A percentile compares a stretch with the other conserved stretches of the same genome.
Conservation (phyloP, 1,139 yeast species). For the Protomyces inouyei region DNA sequence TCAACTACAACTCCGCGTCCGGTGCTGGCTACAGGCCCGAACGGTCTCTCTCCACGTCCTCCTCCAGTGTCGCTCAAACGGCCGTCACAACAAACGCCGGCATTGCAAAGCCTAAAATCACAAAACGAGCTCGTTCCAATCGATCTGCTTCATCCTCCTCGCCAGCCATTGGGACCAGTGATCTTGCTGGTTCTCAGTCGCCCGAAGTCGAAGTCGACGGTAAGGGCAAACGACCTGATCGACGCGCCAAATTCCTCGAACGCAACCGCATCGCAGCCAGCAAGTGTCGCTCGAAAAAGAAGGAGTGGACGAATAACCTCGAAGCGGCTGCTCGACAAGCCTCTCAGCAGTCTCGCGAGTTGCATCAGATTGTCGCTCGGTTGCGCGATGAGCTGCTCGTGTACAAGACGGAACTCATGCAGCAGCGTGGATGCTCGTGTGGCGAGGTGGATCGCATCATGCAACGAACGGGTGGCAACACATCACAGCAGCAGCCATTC, state of each 20-base stretch:
- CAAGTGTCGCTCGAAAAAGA: conserved; percentile 31
- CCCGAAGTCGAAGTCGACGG: not conserved
- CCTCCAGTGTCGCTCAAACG: not conserved
- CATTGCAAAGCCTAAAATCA: not conserved
- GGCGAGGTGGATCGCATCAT: conserved; percentile 32
- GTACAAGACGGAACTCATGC: conserved; percentile 26
- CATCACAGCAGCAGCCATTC: not conserved
- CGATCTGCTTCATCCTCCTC: not conserved
- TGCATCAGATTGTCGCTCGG: conserved; percentile 18
- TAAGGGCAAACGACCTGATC: not conserved
- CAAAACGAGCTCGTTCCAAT: not conserved
- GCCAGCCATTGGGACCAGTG: not conserved
- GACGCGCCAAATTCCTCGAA: conserved; percentile 25
- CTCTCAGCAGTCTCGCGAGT: conserved; percentile 26
- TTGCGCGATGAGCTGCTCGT: conserved; percentile 26
- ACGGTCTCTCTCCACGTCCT: not conserved
- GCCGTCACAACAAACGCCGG: not conserved
- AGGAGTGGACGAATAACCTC: conserved; percentile 28
- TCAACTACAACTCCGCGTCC: not conserved
- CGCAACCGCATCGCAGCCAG: conserved; percentile 29
- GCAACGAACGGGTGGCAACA: not conserved
- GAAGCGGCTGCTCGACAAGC: conserved; percentile 29
- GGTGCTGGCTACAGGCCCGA: not conserved
- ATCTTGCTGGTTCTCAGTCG: not conserved
- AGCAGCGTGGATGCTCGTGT: conserved; percentile 32